Evolutionary conservation across 768 basidiomycete species (phyloP), one percentile per base, ranked within the genome.

Genomic region (Agaricus sinodeliciosus): DNA sequence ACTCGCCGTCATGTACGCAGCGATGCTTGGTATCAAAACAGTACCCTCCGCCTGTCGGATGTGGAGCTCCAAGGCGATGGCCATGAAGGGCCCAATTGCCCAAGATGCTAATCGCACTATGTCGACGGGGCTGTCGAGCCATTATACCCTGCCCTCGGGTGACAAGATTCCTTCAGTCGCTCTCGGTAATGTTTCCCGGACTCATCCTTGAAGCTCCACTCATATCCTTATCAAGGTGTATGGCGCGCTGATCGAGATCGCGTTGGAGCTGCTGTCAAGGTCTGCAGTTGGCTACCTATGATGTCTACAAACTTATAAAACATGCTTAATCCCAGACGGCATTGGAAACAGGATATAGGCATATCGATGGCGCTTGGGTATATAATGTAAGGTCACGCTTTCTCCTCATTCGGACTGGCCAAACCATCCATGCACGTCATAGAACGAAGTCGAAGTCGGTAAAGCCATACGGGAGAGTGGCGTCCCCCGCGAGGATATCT

Each of bases 401-500:
- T 7, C 27, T 39, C n/a, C 31, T 35, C 31, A 48, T 56, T 43
- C 5, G 19, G 31, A 3, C 34, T 56, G 16, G 49, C 34, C 25
- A 47, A 36, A 46, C 36, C 9, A 22, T n/a, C 31, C 26, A 35
- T 13, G 12, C 5, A 26, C 13, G 31, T 16, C n/a, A 22, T 49
- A 81, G 82, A 88, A 87, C 48, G 85, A 88, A 65, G 77, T 69
- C 4, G 84, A 86, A 63, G 82, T 87, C 9, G 86, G 86, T 1
- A 50, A 77, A 56, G 85, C 84, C 9, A 59, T 87, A 48, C 75
- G 68, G 56, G 73, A 78, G 26, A 84, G 84, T 55, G 69, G 74
- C 9, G 67, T 90, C 0, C 73, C 82, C 31, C 77, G 88, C 12
- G 71, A 81, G 49, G 72, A 87, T 4, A 64, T 87, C 43, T 88